phyloP scores from a whole-genome alignment of 257 asterid species.

The Solanum chmielewskii region DNA sequence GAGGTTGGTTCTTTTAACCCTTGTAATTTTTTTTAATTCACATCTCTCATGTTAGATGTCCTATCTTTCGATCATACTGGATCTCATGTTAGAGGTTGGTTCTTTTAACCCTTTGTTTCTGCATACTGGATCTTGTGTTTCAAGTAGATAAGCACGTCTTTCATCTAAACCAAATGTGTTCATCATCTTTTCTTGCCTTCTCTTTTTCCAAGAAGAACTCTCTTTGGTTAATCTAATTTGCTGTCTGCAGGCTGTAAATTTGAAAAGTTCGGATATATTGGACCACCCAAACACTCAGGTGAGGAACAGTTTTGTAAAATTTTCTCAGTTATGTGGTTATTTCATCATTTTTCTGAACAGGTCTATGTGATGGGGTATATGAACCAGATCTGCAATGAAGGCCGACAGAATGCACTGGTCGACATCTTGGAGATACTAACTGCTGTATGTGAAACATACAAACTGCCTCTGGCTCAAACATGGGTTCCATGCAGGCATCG shows the following conservation, averaged over 20 bases:
- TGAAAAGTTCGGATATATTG: constrained; percentile 81
- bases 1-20: constrained; percentile 3
- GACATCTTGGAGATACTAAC: constrained; percentile 10
- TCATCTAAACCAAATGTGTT: not conserved
- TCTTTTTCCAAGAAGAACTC: not conserved
- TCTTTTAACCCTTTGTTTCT: too few relatives aligned
- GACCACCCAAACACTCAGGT: constrained; percentile 72
- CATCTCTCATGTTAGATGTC: not conserved
- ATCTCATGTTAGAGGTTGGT: not conserved
- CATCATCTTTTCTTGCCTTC: not conserved
- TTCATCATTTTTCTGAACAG: constrained; percentile 3
- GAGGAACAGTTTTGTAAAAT: not conserved
- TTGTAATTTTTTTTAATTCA: not conserved
- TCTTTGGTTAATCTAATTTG: constrained; percentile 6
- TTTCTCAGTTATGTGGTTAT: not conserved
- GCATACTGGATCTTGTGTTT: not conserved
- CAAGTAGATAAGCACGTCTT: not conserved
- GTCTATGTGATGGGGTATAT: constrained; percentile 3
- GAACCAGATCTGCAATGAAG: constrained; percentile 71
- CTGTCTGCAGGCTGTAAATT: constrained; percentile 76
- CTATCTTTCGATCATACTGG: not conserved
- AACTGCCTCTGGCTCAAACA: constrained; percentile 18
- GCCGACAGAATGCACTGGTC: constrained; percentile 42
- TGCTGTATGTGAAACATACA: constrained; percentile 1
- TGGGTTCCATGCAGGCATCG: constrained; percentile 10